These are phyloP conservation scores for Bathelium albidoporum DNA, from an alignment of 495 filamentous ascomycete genomes.

Conservation along the genomic window DNA sequence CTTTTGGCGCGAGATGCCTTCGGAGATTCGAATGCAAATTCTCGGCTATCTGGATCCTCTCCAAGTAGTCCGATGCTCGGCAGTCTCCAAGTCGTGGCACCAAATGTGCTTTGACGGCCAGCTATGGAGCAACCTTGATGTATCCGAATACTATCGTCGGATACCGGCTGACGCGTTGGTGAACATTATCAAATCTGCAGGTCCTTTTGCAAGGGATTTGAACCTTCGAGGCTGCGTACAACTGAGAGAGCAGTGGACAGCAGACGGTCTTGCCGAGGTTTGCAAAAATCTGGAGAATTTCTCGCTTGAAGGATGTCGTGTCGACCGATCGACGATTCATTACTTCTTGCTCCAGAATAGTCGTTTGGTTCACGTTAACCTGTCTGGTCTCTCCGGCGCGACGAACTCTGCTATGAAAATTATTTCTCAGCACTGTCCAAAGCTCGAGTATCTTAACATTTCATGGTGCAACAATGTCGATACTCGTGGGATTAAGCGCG, in stretches of 20 bases:
- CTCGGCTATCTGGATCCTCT: constrained; percentile 66
- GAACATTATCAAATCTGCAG: constrained; percentile 74
- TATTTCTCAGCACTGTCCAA: constrained; percentile 71
- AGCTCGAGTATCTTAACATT: constrained; percentile 71
- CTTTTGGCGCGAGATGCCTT: constrained; percentile 71
- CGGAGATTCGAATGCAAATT: constrained; percentile 71
- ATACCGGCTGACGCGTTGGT: constrained; percentile 76
- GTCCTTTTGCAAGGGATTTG: constrained; percentile 81
- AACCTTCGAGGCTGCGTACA: constrained; percentile 73
- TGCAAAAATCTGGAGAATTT: constrained; percentile 82
- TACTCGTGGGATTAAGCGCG: constrained; percentile 63
- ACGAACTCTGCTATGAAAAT: constrained; percentile 82
- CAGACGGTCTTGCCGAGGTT: constrained; percentile 62
- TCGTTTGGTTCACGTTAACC: constrained; percentile 67
- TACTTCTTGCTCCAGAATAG: constrained; percentile 68
- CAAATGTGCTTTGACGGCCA: constrained; percentile 90
- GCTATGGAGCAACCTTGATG: constrained; percentile 77
- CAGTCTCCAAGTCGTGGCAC: constrained; percentile 73
- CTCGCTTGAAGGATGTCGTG: constrained; percentile 77
- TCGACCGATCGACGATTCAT: constrained; percentile 70
- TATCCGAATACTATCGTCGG: constrained; percentile 73
- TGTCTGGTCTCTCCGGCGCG: constrained; percentile 68
- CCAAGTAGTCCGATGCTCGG: constrained; percentile 71
- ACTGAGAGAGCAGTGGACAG: constrained; percentile 66
- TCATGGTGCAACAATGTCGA: constrained; percentile 85